phyloP scores from a whole-genome alignment of 345 rosid species.

The Adansonia digitata region DNA sequence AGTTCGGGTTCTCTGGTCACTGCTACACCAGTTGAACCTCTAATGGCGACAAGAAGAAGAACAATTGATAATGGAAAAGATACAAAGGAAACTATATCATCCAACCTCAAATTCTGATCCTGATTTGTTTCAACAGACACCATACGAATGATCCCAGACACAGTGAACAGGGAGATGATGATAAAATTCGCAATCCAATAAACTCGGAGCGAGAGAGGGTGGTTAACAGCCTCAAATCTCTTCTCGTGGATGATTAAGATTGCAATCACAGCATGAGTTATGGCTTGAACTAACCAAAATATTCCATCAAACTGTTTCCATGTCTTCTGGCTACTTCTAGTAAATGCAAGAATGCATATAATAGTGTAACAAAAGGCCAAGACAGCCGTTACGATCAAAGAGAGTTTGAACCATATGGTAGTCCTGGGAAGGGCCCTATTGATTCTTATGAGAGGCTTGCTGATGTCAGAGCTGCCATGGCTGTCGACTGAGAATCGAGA shows the following conservation, averaged over 20 bases:
- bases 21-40: constrained; percentile 67
- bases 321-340: constrained; percentile 23
- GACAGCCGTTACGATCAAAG: constrained; percentile 34
- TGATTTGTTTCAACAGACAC: constrained; percentile 21
- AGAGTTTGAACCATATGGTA: constrained; percentile 48
- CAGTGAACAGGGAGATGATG: constrained; percentile 37
- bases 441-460: constrained; percentile 54
- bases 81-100: constrained; percentile 51
- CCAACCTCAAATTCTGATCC: constrained; percentile 33
- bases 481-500: constrained; percentile 34
- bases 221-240: constrained; percentile 52
- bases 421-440: constrained; percentile 33
- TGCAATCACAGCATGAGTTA: constrained; percentile 56
- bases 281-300: constrained; percentile 73
- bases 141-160: constrained; percentile 52
- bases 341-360: constrained; percentile 48
- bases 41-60: constrained; percentile 48
- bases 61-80: constrained; percentile 55
- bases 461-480: constrained; percentile 29
- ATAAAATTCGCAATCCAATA: constrained; percentile 55
- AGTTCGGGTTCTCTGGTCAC: constrained; percentile 28
- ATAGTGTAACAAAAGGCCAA: constrained; percentile 44
- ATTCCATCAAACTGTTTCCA: constrained; percentile 39
- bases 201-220: constrained; percentile 58
- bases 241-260: constrained; percentile 66